These are phyloP conservation scores for Russula ochroleuca DNA, from an alignment of 768 basidiomycete species.

Conservation along the genomic window DNA sequence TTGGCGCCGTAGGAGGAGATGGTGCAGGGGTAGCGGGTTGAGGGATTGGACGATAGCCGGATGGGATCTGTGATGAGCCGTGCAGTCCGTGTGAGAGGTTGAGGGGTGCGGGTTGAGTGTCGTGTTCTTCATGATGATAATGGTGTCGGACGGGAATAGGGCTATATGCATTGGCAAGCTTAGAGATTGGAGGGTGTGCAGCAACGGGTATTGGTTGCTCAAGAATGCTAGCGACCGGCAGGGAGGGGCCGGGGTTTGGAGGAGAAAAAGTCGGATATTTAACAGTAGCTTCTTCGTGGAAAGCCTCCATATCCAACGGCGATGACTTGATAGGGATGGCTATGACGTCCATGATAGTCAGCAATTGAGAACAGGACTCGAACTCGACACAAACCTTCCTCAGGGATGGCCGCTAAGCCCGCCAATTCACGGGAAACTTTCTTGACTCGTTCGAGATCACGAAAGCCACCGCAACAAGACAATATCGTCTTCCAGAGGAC, in stretches of 20 bases:
- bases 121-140: conserved; percentile 81
- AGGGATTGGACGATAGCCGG: conserved; percentile 43
- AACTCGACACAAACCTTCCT: conserved; percentile 39
- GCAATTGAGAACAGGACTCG: neutral
- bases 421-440: conserved; percentile 80
- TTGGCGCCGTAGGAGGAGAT: conserved; percentile 67
- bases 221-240: conserved; percentile 35
- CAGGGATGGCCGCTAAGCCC: conserved; percentile 56
- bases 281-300: conserved; percentile 84
- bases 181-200: conserved; percentile 45
- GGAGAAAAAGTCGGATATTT: conserved; percentile 95
- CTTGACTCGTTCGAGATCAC: conserved; percentile 80
- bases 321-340: conserved; percentile 79
- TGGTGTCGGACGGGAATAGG: conserved; percentile 93
- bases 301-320: conserved; percentile 84
- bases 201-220: conserved; percentile 29
- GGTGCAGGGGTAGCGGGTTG: conserved; percentile 90
- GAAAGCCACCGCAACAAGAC: conserved; percentile 88
- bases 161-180: conserved; percentile 84
- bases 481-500: conserved; percentile 93
- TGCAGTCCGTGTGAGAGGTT: conserved; percentile 34
- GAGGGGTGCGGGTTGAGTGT: conserved; percentile 44
- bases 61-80: conserved; percentile 37
- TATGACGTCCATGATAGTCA: conserved; percentile 29
- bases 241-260: conserved; percentile 36